Base-by-base conservation (phyloP, 2,329 filamentous ascomycete species). In the Botrytis deweyae region DNA sequence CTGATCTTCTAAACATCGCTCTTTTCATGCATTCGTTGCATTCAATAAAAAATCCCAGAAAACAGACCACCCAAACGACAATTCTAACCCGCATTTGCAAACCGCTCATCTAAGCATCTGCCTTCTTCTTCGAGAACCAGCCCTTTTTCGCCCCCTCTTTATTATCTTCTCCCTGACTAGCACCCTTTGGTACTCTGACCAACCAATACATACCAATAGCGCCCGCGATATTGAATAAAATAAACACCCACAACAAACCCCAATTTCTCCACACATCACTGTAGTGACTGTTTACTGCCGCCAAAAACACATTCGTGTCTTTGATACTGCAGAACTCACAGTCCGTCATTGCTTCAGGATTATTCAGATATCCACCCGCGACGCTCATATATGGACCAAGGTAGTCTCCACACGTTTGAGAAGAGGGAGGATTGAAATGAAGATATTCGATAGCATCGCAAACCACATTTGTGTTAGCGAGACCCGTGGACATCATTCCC, bases 361-460 rank as follows among this genome's bases (percentile, higher is more conserved):
- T 85, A 25, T 82, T 74, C 3, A 93, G 82, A 68, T 86, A 87
- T 0, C 90, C 91, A 1, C 88, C 88, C 0, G 83, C 81, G 16
- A 74, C 78, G 0, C 75, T 58, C 2, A 90, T 87, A 77, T 88
- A 92, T 0, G 78, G 46, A 0, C 75, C 65, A 77, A 93, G 80
- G 79, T 92, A 95, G 20, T 87, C 79, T 0, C 76, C 79, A 79
- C 93, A 95, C 0, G 87, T 92, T 78, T 84, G 74, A n/a, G 86
- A 86, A 1, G 81, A 74, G 0, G 88, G 86, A 0, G 93, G 90
- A 16, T 88, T 81, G 79, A 97, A 91, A n/a, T 83, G 80, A 36
- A 93, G 84, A 75, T 88, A 86, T 81, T 97, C 94, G 80, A 92
- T 92, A 9, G 81, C 77, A 1, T 92, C 88, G 82, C 94, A 97